Evolutionary conservation across 495 filamentous ascomycete genomes (phyloP).

Genomic region (Tuber umbilicatum): DNA sequence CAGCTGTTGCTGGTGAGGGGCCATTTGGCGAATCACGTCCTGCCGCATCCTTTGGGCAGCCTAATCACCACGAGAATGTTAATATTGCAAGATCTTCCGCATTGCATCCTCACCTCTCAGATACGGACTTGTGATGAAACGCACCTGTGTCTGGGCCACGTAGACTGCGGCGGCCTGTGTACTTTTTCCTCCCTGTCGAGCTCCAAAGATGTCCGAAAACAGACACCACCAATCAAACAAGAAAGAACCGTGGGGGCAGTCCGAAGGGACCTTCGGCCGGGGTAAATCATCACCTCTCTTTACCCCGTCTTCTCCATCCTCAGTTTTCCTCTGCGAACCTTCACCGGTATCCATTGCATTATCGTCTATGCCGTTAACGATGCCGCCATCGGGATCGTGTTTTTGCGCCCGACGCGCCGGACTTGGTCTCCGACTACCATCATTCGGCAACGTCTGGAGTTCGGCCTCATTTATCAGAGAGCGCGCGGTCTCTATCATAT

Average conservation of each 20-base stretch:
- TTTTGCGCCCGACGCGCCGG: slow-evolving; percentile 42
- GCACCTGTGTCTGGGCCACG: slow-evolving; percentile 74
- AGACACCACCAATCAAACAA: slow-evolving; percentile 91
- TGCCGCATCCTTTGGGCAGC: slow-evolving; percentile 45
- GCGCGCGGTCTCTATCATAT: slow-evolving; percentile 72
- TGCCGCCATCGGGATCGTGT: slow-evolving; percentile 55
- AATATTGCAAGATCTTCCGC: background rate
- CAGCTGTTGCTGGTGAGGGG: slow-evolving; percentile 53
- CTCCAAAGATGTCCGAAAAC: slow-evolving; percentile 91
- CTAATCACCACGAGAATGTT: slow-evolving; percentile 7
- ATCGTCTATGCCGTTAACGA: slow-evolving; percentile 68
- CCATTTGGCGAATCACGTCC: slow-evolving; percentile 63
- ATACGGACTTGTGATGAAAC: slow-evolving; percentile 28
- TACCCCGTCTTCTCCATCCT: slow-evolving; percentile 36
- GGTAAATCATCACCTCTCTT: slow-evolving; percentile 69
- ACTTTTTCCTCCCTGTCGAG: slow-evolving; percentile 47
- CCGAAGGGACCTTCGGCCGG: slow-evolving; percentile 57
- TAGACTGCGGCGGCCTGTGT: slow-evolving; percentile 46
- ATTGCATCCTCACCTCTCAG: background rate
- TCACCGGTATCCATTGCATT: slow-evolving; percentile 68
- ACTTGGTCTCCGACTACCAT: slow-evolving; percentile 29
- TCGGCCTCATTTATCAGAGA: slow-evolving; percentile 50
- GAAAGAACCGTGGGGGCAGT: slow-evolving; percentile 65
- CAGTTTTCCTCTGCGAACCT: slow-evolving; percentile 39
- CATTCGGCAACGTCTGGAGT: slow-evolving; percentile 24